Percentiles rank a stretch among this genome's conserved stretches.
Evolutionary conservation across 2,329 filamentous ascomycete genomes (phyloP).

Genomic region (Ophiostoma pallidulum): DNA sequence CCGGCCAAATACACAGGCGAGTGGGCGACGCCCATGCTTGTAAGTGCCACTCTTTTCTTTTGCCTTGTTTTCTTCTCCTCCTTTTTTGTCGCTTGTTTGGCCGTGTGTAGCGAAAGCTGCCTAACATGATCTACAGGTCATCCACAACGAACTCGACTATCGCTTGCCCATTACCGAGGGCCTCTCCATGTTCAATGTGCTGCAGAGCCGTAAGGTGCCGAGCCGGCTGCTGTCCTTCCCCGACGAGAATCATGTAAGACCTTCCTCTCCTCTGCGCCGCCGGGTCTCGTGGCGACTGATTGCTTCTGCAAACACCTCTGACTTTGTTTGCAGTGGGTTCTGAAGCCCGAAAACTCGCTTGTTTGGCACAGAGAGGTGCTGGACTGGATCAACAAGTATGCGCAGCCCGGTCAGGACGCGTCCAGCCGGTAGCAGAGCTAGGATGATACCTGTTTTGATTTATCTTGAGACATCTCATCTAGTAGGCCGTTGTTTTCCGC

Average conservation of each 20-base stretch:
- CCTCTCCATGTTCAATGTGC: slow-evolving; percentile 72
- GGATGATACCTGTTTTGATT: no score
- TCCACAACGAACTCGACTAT: slow-evolving; percentile 88
- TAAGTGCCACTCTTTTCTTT: slow-evolving; percentile 25
- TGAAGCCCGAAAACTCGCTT: slow-evolving; percentile 84
- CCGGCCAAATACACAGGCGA: slow-evolving; percentile 53
- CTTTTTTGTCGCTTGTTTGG: no score
- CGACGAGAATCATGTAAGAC: slow-evolving; percentile 51
- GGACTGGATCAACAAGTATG: slow-evolving; percentile 62
- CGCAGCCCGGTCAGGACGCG: slow-evolving; percentile 28
- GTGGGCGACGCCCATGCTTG: slow-evolving; percentile 80
- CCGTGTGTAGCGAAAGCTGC: no score
- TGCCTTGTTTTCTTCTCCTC: neutral
- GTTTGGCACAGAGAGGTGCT: slow-evolving; percentile 85
- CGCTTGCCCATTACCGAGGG: slow-evolving; percentile 78
- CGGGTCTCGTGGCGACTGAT: no score
- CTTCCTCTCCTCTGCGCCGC: no score
- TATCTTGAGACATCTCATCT: no score
- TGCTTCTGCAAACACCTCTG: no score
- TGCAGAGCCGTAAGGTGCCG: slow-evolving; percentile 65
- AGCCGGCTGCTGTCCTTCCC: slow-evolving; percentile 76
- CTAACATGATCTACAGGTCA: slow-evolving; percentile 30
- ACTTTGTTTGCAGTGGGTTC: slow-evolving; percentile 54
- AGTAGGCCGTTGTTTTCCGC: no score
- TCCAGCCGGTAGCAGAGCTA: no score